A percentile compares a stretch with the other conserved stretches of the same genome.
Conservation (phyloP, 345 rosid genomes). For the Punica granatum region DNA sequence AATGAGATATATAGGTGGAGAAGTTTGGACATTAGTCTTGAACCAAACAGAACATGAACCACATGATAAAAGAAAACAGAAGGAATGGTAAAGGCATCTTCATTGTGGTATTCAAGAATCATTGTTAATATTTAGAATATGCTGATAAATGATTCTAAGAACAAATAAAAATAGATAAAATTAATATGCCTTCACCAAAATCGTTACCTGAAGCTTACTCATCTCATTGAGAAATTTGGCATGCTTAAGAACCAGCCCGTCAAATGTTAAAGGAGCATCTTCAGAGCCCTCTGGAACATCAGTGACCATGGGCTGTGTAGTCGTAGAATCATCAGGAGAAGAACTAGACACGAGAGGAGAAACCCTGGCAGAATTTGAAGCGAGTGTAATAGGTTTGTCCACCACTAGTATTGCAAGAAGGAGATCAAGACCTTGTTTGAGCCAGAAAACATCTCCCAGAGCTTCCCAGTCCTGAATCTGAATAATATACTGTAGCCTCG, state of each 20-base stretch:
- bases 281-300: conserved; percentile 61
- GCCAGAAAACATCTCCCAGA: conserved; percentile 97
- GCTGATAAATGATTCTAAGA: not conserved
- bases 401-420: conserved; percentile 83
- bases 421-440: conserved; percentile 98
- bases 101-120: not conserved
- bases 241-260: conserved; percentile 75
- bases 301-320: conserved; percentile 39
- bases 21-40: not conserved
- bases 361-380: conserved; percentile 94
- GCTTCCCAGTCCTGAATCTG: conserved; percentile 98
- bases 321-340: conserved; percentile 48
- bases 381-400: conserved; percentile 85
- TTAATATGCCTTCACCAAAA: no score
- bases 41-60: not conserved
- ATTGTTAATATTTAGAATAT: not conserved
- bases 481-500: conserved; percentile 80
- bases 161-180: not conserved
- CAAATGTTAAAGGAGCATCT: conserved; percentile 73
- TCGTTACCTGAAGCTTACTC: conserved; percentile 85
- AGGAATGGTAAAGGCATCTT: not conserved
- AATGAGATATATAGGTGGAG: not conserved
- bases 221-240: conserved; percentile 73
- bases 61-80: not conserved
- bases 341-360: conserved; percentile 53